These are phyloP conservation scores for Fusarium armeniacum DNA, from an alignment of 2,329 filamentous ascomycete species.

Conservation along the genomic window DNA sequence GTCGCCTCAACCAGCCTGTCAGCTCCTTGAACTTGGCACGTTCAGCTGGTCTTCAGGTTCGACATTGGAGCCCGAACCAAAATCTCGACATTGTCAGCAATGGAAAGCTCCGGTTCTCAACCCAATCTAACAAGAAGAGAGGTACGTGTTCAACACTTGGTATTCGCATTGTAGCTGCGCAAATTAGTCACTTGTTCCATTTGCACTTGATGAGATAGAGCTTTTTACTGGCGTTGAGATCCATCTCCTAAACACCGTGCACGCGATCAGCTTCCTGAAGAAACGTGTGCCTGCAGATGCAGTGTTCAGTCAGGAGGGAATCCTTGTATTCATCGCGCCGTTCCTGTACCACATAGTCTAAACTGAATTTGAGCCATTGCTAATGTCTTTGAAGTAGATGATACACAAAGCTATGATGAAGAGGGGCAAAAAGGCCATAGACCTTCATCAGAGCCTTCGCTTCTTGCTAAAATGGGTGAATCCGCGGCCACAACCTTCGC, in stretches of 20 bases:
- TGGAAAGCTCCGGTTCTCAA: constrained; percentile 50
- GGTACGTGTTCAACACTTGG: constrained; percentile 44
- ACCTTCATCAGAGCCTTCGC: constrained; percentile 52
- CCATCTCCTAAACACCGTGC: background rate
- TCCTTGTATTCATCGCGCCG: background rate
- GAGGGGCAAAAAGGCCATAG: constrained; percentile 13
- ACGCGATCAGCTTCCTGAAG: background rate
- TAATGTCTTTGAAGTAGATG: constrained; percentile 31
- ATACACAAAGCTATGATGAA: constrained; percentile 15
- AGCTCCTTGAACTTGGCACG: constrained; percentile 40
- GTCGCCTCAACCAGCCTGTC: constrained; percentile 41
- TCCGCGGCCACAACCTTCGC: constrained; percentile 81
- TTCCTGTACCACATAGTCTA: background rate
- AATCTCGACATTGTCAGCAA: constrained; percentile 15
- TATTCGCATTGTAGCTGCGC: background rate
- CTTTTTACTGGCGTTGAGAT: background rate
- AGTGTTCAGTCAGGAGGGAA: background rate
- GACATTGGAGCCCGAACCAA: constrained; percentile 41
- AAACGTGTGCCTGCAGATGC: background rate
- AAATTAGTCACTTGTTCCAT: background rate
- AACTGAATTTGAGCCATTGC: constrained; percentile 3
- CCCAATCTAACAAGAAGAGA: constrained; percentile 45
- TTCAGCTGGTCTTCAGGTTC: constrained; percentile 27
- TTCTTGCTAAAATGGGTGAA: constrained; percentile 76
- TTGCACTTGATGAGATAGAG: background rate